Base-by-base conservation (phyloP, 2,329 filamentous ascomycete species). In the Penicillium nordicum region DNA sequence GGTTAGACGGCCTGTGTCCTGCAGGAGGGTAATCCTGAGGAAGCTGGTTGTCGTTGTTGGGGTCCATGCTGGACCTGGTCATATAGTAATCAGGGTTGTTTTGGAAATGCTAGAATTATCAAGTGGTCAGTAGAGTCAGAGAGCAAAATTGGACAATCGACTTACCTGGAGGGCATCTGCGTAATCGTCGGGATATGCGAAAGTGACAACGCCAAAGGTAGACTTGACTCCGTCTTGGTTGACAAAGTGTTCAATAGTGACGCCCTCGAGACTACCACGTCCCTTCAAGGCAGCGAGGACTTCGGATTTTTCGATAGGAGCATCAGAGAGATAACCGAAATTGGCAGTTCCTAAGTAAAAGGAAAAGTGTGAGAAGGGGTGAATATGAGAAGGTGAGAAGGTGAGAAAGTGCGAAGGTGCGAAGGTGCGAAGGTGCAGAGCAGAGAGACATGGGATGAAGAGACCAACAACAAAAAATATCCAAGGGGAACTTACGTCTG, bases 251-350 rank as follows among this genome's bases (percentile, higher is more conserved):
- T 34, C 27, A 10, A 38, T 21, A 6, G 6, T 9, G 8, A 43
- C n/a, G 4, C 7, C 30, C 29, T 43, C 34, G 11, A 62, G 55
- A 27, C 41, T 38, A 30, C 29, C 40, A 21, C 29, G 30, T 23
- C 23, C 34, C 25, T 53, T 36, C 25, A 43, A 14, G 11, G 73
- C 74, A 59, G 66, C 59, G 37, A 70, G 63, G 8, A 67, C 53
- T 21, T 61, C 63, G 65, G 40, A 1, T 18, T 45, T 37, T 1
- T 36, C 11, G 30, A 55, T 36, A n/a, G 37, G 46, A 8, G 25
- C 14, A 12, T 37, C 30, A n/a, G 46, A 21, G 30, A 27, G 21
- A 34, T 30, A 21, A 11, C 52, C 38, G 29, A 55, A 50, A 14
- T 42, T 29, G 30, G 38, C 52, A 50, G 45, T 50, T 23, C 45